A percentile compares a stretch with the other conserved stretches of the same genome.
These are phyloP conservation scores for Aureobasidium sp. DNA, from an alignment of 2,329 filamentous ascomycete genomes.

Conservation along the genomic window DNA sequence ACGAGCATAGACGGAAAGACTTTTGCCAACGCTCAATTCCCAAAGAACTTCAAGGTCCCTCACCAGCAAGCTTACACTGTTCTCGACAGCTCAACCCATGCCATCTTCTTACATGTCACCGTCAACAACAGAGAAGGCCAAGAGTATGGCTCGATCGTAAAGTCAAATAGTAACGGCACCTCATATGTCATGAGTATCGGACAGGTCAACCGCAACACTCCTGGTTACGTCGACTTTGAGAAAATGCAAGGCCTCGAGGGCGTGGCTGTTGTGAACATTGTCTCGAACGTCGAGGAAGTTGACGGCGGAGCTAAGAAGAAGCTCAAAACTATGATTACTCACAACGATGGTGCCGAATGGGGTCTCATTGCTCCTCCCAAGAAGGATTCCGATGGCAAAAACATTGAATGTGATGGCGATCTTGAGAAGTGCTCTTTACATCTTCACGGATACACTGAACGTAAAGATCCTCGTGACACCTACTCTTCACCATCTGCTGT, in stretches of 20 bases:
- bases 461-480: conserved; percentile 70
- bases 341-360: conserved; percentile 94
- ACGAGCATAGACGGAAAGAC: conserved; percentile 76
- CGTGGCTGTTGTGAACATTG: conserved; percentile 77
- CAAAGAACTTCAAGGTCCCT: conserved; percentile 70
- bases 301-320: conserved; percentile 63
- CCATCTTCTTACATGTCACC: conserved; percentile 88
- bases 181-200: conserved; percentile 80
- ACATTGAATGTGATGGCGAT: conserved; percentile 59
- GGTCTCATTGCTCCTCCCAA: conserved; percentile 63
- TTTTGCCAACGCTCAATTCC: conserved; percentile 81
- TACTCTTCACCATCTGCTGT: conserved; percentile 84
- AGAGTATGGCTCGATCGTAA: conserved; percentile 81
- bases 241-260: conserved; percentile 91
- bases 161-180: conserved; percentile 97
- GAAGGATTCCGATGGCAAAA: conserved; percentile 63
- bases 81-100: conserved; percentile 88
- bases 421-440: conserved; percentile 72
- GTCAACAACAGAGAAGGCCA: conserved; percentile 59
- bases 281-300: conserved; percentile 63
- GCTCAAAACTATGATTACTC: conserved; percentile 84
- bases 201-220: conserved; percentile 71
- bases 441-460: conserved; percentile 92
- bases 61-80: conserved; percentile 85
- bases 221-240: conserved; percentile 87